Evolutionary conservation across 768 basidiomycete genomes (phyloP).

Genomic region (Agaricus sinodeliciosus): DNA sequence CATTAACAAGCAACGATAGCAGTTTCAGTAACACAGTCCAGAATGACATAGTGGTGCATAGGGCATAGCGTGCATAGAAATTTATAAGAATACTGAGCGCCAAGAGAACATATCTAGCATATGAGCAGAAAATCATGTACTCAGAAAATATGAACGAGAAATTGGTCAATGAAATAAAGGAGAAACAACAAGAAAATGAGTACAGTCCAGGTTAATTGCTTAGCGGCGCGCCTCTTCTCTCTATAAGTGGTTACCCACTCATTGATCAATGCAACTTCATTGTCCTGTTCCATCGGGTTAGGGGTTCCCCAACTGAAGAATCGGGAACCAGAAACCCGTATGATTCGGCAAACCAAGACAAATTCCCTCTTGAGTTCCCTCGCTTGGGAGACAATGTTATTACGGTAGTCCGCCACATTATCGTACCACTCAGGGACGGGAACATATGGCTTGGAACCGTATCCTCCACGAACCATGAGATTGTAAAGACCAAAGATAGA

Average conservation of each 20-base stretch:
- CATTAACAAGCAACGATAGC: not conserved
- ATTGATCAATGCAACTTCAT: not conserved
- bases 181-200: not conserved
- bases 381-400: not conserved
- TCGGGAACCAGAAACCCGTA: not conserved
- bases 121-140: not conserved
- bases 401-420: not conserved
- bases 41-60: not conserved
- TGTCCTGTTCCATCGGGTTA: not conserved
- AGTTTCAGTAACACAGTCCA: not conserved
- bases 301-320: not conserved
- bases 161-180: not conserved
- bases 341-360: not conserved
- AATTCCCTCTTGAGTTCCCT: not conserved
- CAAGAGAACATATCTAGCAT: not conserved
- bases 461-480: conserved; percentile 3
- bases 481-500: conserved; percentile 2
- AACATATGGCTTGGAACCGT: not conserved
- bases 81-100: no score
- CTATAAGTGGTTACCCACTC: not conserved
- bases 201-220: not conserved
- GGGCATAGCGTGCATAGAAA: not conserved
- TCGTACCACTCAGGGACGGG: conserved; percentile 9
- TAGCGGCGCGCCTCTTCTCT: not conserved
- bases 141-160: not conserved